Conservation (phyloP, 208 protist species). For the Leishmania braziliensis region DNA sequence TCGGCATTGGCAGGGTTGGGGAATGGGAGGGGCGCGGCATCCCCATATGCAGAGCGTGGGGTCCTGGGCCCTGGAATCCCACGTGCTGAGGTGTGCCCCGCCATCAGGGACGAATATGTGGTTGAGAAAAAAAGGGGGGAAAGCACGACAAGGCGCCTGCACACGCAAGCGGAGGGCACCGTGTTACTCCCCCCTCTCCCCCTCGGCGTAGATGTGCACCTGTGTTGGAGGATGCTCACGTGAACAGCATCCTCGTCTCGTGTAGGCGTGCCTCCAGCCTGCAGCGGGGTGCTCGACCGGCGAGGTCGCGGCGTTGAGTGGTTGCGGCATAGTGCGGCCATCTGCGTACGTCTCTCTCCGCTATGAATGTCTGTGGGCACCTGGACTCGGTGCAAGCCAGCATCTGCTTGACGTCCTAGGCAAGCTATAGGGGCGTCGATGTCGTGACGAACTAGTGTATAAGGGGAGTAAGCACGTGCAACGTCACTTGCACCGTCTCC, state of each 20-base stretch:
- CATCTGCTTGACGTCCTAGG: background rate
- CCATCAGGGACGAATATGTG: background rate
- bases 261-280: background rate
- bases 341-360: background rate
- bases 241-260: background rate
- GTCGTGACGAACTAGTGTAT: background rate
- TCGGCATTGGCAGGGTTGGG: background rate
- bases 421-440: background rate
- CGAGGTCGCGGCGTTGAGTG: background rate
- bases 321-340: background rate
- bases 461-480: background rate
- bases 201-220: background rate
- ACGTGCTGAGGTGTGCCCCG: background rate
- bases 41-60: background rate
- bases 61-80: background rate
- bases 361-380: background rate
- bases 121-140: background rate
- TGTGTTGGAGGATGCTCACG: background rate
- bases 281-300: background rate
- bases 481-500: background rate
- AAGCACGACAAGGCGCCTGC: background rate
- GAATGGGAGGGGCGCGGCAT: background rate
- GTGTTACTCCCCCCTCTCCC: background rate
- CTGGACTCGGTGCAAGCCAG: background rate
- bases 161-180: background rate